Evolutionary conservation across 2,329 filamentous ascomycete species (phyloP).

Genomic region (Fusarium ramigenum): DNA sequence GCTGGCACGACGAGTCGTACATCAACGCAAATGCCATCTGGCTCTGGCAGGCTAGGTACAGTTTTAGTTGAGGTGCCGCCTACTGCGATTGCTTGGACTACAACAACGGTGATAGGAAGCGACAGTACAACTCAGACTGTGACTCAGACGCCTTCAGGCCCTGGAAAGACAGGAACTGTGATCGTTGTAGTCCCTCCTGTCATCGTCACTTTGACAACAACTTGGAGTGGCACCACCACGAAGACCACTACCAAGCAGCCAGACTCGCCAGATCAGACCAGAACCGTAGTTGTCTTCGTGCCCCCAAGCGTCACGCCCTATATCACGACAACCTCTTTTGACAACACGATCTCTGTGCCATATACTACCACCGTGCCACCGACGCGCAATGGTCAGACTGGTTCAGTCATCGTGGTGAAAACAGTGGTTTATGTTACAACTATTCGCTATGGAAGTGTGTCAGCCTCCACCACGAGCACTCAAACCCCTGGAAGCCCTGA

Average conservation of each 20-base stretch:
- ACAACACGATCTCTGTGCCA: neutral
- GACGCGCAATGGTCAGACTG: too few relatives aligned
- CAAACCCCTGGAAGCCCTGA: too few relatives aligned
- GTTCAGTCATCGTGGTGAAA: too few relatives aligned
- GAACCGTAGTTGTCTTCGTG: neutral
- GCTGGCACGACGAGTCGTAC: neutral
- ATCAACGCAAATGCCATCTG: neutral
- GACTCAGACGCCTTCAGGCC: neutral
- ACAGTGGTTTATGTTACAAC: neutral
- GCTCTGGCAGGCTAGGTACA: neutral
- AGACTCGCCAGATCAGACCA: neutral
- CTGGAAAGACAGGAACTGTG: neutral
- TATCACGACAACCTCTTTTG: slow-evolving; percentile 1
- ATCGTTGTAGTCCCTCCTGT: neutral
- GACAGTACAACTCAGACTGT: neutral
- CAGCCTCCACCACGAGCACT: neutral
- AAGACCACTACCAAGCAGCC: neutral
- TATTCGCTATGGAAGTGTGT: slow-evolving; percentile 3
- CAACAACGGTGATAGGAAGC: neutral
- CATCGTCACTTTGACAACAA: neutral
- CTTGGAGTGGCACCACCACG: neutral
- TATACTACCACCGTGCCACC: neutral
- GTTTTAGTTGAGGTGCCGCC: neutral
- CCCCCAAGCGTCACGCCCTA: neutral
- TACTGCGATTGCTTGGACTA: neutral